Base-by-base conservation (phyloP, 2,329 filamentous ascomycete genomes). In the Colletotrichum godetiae region DNA sequence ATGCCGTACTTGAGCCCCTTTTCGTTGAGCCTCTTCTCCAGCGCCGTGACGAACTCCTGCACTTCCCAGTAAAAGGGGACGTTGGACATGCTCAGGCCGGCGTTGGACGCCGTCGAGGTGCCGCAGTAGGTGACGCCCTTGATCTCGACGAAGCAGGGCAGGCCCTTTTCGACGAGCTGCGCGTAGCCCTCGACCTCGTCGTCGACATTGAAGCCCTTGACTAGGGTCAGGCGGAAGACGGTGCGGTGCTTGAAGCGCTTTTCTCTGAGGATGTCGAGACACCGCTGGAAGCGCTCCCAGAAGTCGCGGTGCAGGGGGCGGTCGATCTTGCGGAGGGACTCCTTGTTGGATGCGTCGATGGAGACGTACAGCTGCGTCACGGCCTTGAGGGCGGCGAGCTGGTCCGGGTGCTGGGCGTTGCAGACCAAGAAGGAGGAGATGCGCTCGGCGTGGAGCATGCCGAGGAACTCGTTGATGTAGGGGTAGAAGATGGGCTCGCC, bases 401-500 rank as follows among this genome's bases (percentile, higher is more conserved):
- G 94, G 67, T 97, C 95, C 0, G 96, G 97, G 80, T 98, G 96
- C 82, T 98, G 97, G 0, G 96, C 96, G 80, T 98, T 98, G 87
- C 96, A 98, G 71, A 99, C 97, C 0, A 98, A 87, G 85, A 98
- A 99, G 37, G 93, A 97, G 3, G 94, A 97, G 77, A 98, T 98
- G 77, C 91, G 92, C 81, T 97, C 94, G 13, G 83, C 86, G 84
- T 98, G 96, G 76, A 99, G 88, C 87, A 98, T 90, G 12, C 86
- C 88, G 1, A 97, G 87, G 79, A 98, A 95, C 80, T 95, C 93
- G 83, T 99, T 98, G 87, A 98, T 98, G 80, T 97, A 92, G 11
- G 97, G 97, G 82, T 98, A 98, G 85, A 98, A 98, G 78, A 98
- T 98, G n/a, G 96, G 96, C 83, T 99, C 96, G 77, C 97, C 96